phyloP scores from a whole-genome alignment of 257 asterid species.

The Solanum virginianum region DNA sequence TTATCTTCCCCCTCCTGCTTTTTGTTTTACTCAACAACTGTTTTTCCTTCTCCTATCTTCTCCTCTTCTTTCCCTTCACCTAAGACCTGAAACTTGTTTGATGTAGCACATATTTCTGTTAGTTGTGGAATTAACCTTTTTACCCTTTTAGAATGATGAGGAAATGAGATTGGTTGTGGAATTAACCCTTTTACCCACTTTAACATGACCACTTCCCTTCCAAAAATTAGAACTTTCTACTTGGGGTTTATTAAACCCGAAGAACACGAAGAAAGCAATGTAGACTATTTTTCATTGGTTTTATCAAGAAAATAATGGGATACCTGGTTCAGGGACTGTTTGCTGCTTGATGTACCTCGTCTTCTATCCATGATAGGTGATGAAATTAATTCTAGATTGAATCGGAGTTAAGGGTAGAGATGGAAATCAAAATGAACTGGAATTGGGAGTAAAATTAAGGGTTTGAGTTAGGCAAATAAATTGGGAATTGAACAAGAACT shows the following conservation, averaged over 20 bases:
- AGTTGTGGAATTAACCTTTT: too few relatives aligned
- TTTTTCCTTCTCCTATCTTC: too few relatives aligned
- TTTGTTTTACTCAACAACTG: too few relatives aligned
- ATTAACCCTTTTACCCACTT: not conserved
- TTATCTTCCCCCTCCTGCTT: too few relatives aligned
- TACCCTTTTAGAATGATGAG: too few relatives aligned
- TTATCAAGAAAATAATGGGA: conserved; percentile 3
- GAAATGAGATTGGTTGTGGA: not conserved
- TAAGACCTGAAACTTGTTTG: too few relatives aligned
- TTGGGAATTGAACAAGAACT: too few relatives aligned
- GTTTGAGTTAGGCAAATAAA: too few relatives aligned
- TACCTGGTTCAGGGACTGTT: conserved; percentile 30
- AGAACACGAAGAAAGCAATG: not conserved
- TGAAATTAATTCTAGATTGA: conserved; percentile 13
- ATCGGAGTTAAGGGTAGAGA: not conserved
- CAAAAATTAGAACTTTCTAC: conserved; percentile 10
- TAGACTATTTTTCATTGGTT: not conserved
- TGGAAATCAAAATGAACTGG: too few relatives aligned
- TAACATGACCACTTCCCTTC: not conserved
- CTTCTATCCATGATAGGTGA: conserved; percentile 36
- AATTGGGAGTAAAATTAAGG: too few relatives aligned
- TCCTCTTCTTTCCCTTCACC: too few relatives aligned
- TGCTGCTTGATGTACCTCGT: conserved; percentile 52
- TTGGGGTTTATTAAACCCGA: not conserved
- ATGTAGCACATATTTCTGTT: too few relatives aligned